phyloP scores from a whole-genome alignment of 2,329 filamentous ascomycete genomes.

The Aspergillus fischeri region DNA sequence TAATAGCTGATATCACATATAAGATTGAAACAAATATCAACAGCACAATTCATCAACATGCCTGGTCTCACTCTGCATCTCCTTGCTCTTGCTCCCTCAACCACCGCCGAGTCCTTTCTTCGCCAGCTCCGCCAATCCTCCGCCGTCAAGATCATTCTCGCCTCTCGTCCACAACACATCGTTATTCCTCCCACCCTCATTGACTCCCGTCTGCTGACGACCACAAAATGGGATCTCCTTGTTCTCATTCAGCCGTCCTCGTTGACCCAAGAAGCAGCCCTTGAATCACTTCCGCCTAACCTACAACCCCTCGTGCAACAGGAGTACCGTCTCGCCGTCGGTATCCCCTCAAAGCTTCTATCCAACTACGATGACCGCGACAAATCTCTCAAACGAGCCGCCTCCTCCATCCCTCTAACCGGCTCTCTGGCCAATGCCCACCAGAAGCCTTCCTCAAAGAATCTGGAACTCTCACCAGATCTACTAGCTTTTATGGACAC shows the following conservation, averaged over 20 bases:
- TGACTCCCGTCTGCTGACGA: slow-evolving; percentile 25
- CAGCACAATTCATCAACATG: slow-evolving; percentile 17
- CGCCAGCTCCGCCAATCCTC: slow-evolving; percentile 21
- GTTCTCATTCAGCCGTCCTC: slow-evolving; percentile 24
- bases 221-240: slow-evolving; percentile 33
- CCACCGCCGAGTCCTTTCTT: slow-evolving; percentile 24
- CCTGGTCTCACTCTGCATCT: slow-evolving; percentile 35
- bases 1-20: neutral
- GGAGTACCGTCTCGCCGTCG: slow-evolving; percentile 32
- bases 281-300: slow-evolving; percentile 13
- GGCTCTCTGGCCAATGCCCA: slow-evolving; percentile 23
- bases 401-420: slow-evolving; percentile 18
- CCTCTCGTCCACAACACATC: slow-evolving; percentile 33
- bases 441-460: slow-evolving; percentile 39
- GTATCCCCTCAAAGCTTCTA: slow-evolving; percentile 36
- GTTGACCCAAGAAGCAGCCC: slow-evolving; percentile 4
- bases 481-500: slow-evolving; percentile 48
- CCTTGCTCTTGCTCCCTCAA: slow-evolving; percentile 22
- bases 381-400: slow-evolving; percentile 15
- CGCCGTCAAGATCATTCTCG: slow-evolving; percentile 26
- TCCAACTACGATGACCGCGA: slow-evolving; percentile 23
- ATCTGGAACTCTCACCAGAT: slow-evolving; percentile 49
- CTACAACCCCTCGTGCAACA: slow-evolving; percentile 16
- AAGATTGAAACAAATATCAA: no score
- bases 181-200: slow-evolving; percentile 33